Evolutionary conservation across 345 rosid genomes (phyloP), one percentile per base, ranked within the genome.

Genomic region (Cardiospermum halicacabum): DNA sequence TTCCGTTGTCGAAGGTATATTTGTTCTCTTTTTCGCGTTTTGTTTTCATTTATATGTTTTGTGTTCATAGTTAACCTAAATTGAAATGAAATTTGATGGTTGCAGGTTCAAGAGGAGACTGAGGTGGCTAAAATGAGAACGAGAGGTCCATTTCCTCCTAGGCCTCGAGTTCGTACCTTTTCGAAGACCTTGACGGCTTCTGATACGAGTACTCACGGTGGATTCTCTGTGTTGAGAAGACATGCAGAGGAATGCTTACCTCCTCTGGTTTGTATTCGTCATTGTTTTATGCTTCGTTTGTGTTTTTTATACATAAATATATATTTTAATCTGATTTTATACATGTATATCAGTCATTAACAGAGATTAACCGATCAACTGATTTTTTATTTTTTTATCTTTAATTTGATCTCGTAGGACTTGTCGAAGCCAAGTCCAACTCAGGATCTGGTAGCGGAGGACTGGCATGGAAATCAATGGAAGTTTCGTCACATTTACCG

Each of bases 121-220:
- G 71, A 58, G 47, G 24, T 56, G 15, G 65, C 47, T 60, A 76
- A 73, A 47, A 70, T 80, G 70, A 78, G 76, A 40, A 63, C 67
- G 13, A 50, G 69, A 5, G 66, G 42, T 5, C 66, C 81, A 11
- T 66, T 26, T 0, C 60, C 76, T 3, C 74, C 80, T 4, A 72
- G 76, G 2, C 69, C 73, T 65, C 79, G 72, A 21, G 80, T 78
- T 5, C 81, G 77, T 75, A 72, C 80, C 11, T 85, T 82, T 62
- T 82, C 80, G 55, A 82, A 82, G 71, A 78, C 82, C 12, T 76
- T 85, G n/a, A 85, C 86, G 5, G 84, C 86, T 3, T 84, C 86
- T 0, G 89, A 85, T 69, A 85, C 89, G 1, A 85, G 86, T 69
- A 85, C 87, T 47, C 91, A 85, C 30, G 91, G 91, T 4, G 91